Base-by-base conservation (phyloP, 2,329 filamentous ascomycete species). In the Cordyceps farinosa region DNA sequence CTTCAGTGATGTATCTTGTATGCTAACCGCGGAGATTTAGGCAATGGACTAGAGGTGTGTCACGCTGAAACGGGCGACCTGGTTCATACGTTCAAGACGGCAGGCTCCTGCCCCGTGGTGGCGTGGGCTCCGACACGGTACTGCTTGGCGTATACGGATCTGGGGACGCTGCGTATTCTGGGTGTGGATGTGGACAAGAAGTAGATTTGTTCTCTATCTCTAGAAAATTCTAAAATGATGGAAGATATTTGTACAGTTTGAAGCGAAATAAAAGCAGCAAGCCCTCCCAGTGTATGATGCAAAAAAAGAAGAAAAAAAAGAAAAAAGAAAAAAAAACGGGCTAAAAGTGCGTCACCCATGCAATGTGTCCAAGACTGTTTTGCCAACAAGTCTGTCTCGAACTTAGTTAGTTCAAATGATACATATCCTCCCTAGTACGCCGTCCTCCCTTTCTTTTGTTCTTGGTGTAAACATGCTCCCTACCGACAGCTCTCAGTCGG, bases 61-160 rank as follows among this genome's bases (percentile, higher is more conserved):
- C 89, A 92, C 71, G 84, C 86, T 1, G 90, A 93, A 73, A 89
- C 86, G 3, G 90, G 90, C 29, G 90, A 92, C 51, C 82, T 86
- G 67, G 83, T 92, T 15, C 84, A 91, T 72, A 90, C 83, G 2
- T 82, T 92, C 67, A 91, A 91, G 73, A 89, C 89, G 10, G 79
- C 80, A 1, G 83, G 85, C 29, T 78, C 87, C 13, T 86, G 84
- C 61, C 84, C 86, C 1, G 82, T 90, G 11, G 88, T 92, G 8
- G 84, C 88, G 3, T 93, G 90, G 90, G 89, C 91, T 67, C 90
- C 90, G 2, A 87, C 84, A 48, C 82, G 87, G 63, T 93, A 93
- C 73, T 87, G 84, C 67, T 76, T 94, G 64, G 90, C 90, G 2
- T 92, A 91, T 72, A 85, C 85, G 59, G 90, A 93, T 70, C 75